phyloP scores from a whole-genome alignment of 352 stramenopile species.

The Pythium utonaiense region DNA sequence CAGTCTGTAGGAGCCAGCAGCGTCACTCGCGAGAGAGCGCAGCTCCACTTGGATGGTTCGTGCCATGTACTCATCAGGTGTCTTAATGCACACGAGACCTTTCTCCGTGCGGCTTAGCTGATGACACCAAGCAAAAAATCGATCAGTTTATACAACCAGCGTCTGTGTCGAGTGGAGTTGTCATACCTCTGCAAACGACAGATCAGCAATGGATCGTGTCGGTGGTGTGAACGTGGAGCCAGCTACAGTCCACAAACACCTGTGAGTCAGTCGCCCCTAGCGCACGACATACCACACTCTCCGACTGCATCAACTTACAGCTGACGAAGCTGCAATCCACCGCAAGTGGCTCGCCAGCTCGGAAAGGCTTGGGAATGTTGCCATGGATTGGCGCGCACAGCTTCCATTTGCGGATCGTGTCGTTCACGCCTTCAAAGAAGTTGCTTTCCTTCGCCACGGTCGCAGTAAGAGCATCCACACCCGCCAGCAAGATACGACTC shows the following conservation, averaged over 20 bases:
- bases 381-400: conserved; percentile 83
- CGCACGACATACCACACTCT: neutral
- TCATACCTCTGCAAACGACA: conserved; percentile 77
- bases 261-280: neutral
- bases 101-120: conserved; percentile 81
- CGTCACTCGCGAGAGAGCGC: conserved; percentile 6
- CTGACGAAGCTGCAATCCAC: conserved; percentile 85
- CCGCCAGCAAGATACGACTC: conserved; percentile 66
- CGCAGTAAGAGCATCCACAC: conserved; percentile 61
- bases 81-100: conserved; percentile 70
- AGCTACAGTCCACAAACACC: conserved; percentile 29
- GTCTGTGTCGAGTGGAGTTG: neutral
- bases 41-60: conserved; percentile 69
- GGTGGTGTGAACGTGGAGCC: conserved; percentile 70
- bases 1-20: conserved; percentile 14
- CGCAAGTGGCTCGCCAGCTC: conserved; percentile 72
- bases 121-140: neutral
- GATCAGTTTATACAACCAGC: neutral
- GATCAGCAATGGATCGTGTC: conserved; percentile 68
- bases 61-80: conserved; percentile 70
- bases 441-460: conserved; percentile 80
- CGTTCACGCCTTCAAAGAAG: conserved; percentile 77
- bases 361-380: conserved; percentile 86
- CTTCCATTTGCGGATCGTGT: conserved; percentile 85
- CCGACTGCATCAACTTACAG: conserved; percentile 29